Evolutionary conservation across 129 eudicot species (phyloP).

Genomic region (Flaveria sonorensis): DNA sequence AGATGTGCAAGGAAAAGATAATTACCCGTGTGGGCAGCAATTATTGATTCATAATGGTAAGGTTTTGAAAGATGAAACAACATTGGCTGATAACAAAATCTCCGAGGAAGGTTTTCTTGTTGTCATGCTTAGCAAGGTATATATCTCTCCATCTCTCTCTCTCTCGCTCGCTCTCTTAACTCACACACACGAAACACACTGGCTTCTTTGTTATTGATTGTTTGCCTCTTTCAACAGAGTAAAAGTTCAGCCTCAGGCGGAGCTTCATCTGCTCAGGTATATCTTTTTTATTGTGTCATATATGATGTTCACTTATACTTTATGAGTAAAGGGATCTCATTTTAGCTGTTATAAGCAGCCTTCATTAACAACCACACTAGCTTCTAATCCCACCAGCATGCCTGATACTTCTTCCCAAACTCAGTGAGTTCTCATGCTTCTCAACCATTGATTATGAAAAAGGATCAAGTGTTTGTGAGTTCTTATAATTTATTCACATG

Average conservation of each 20-base stretch:
- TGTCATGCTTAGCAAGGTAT: slow-evolving; percentile 98
- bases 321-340: slow-evolving; percentile 25
- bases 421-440: slow-evolving; percentile 49
- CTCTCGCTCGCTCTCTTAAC: neutral
- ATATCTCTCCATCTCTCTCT: neutral
- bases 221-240: slow-evolving; percentile 46
- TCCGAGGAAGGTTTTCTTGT: slow-evolving; percentile 96
- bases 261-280: slow-evolving; percentile 77
- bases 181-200: neutral
- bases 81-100: slow-evolving; percentile 82
- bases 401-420: slow-evolving; percentile 44
- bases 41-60: slow-evolving; percentile 91
- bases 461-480: slow-evolving; percentile 9
- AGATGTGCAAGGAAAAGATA: slow-evolving; percentile 92
- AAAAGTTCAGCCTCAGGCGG: slow-evolving; percentile 59
- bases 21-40: slow-evolving; percentile 93
- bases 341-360: slow-evolving; percentile 47
- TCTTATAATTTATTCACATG: neutral
- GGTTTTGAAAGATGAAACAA: slow-evolving; percentile 92
- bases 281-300: neutral
- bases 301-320: neutral
- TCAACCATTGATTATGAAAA: neutral
- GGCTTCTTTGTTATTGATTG: neutral
- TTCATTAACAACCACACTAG: slow-evolving; percentile 46
- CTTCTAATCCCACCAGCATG: slow-evolving; percentile 43